A percentile compares a stretch with the other conserved stretches of the same genome.
These are phyloP conservation scores for Komagataella kurtzmanii DNA, from an alignment of 805 yeast species.

Conservation along the genomic window DNA sequence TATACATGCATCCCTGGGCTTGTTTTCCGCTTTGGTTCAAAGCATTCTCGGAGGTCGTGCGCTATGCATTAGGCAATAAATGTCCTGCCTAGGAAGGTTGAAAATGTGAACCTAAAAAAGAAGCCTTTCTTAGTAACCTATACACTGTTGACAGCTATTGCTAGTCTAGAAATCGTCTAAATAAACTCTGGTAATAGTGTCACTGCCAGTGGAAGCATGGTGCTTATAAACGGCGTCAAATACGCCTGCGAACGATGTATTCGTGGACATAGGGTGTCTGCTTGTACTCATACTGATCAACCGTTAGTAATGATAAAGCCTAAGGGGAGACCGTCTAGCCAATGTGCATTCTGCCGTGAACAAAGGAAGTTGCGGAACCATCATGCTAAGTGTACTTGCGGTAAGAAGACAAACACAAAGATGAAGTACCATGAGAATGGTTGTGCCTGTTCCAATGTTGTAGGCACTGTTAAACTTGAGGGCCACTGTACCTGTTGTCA, in stretches of 20 bases:
- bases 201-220: slow-evolving; percentile 35
- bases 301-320: slow-evolving; percentile 90
- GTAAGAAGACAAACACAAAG: slow-evolving; percentile 24
- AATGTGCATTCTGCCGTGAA: slow-evolving; percentile 77
- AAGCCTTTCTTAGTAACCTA: neutral
- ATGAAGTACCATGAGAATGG: slow-evolving; percentile 11
- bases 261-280: slow-evolving; percentile 90
- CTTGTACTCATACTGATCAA: slow-evolving; percentile 86
- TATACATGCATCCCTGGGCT: neutral
- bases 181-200: neutral
- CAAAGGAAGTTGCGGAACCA: slow-evolving; percentile 52
- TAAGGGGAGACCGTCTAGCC: slow-evolving; percentile 91
- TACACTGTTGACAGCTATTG: neutral
- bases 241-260: slow-evolving; percentile 95
- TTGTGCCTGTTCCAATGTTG: slow-evolving; percentile 10
- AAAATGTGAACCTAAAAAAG: neutral
- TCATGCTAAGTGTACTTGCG: slow-evolving; percentile 63
- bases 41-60: neutral
- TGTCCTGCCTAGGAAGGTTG: too few relatives aligned
- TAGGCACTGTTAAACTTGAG: slow-evolving; percentile 8
- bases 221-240: slow-evolving; percentile 80
- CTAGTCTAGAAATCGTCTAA: neutral
- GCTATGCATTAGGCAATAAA: neutral
- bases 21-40: neutral
- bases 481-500: slow-evolving; percentile 22